Conservation (phyloP, 257 asterid genomes). For the Buddleja alternifolia region DNA sequence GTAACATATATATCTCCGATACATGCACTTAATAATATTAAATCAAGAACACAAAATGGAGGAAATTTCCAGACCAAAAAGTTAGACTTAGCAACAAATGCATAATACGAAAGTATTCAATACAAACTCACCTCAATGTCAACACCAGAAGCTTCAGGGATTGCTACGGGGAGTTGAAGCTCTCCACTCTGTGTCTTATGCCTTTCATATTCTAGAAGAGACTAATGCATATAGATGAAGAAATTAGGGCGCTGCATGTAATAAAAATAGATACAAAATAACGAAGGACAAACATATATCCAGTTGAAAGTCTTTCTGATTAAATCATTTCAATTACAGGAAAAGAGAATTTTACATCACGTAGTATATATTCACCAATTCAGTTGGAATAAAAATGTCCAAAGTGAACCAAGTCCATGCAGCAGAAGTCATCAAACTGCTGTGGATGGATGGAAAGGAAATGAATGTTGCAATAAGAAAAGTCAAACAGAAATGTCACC, state of each 20-base stretch:
- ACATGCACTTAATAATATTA: not conserved
- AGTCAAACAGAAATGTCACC: constrained; percentile 38
- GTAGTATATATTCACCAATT: no score
- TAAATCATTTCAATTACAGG: no score
- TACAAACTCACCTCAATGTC: constrained; percentile 52
- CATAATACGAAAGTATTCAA: not conserved
- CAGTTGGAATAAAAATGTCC: not conserved
- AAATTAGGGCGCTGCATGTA: not conserved
- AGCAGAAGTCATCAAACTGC: not conserved
- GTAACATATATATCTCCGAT: not conserved
- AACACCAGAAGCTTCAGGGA: constrained; percentile 48
- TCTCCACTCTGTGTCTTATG: constrained; percentile 54
- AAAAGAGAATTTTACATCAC: no score
- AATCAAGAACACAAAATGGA: not conserved
- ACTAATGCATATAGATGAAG: constrained; percentile 34
- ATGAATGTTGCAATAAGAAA: constrained; percentile 7
- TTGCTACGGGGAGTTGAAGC: constrained; percentile 44
- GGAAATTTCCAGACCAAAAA: not conserved
- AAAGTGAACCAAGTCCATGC: not conserved
- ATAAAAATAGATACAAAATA: no score
- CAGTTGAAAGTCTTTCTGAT: no score
- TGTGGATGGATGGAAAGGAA: not conserved
- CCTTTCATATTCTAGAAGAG: constrained; percentile 66
- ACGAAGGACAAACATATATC: no score
- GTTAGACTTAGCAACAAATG: no score